Percentiles rank a stretch among this genome's conserved stretches.
Conservation (phyloP, 305 asterid genomes). For the Solanum hybrid region DNA sequence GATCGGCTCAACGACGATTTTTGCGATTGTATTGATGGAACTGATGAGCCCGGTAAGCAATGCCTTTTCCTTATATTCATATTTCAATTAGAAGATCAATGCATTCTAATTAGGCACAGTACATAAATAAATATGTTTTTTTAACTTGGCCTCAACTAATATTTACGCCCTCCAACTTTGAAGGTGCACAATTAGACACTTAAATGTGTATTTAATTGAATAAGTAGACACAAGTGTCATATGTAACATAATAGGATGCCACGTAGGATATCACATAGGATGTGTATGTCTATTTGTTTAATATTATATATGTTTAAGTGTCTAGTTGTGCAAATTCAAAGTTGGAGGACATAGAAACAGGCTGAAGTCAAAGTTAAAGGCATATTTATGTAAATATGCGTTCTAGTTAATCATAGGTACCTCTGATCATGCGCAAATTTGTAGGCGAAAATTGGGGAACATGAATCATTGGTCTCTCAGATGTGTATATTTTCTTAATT, state of each 20-base stretch:
- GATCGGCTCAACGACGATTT: slow-evolving; percentile 73
- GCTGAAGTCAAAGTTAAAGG: no score
- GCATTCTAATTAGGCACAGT: background rate
- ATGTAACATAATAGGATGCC: no score
- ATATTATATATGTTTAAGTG: no score
- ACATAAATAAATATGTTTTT: background rate
- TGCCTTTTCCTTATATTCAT: background rate
- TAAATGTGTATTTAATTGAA: no score
- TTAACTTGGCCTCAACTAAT: background rate
- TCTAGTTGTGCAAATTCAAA: background rate
- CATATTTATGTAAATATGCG: no score
- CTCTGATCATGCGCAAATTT: background rate
- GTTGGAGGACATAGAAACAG: background rate
- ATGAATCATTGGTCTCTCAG: background rate
- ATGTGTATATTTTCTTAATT: background rate
- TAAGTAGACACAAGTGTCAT: no score
- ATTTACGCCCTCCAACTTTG: background rate
- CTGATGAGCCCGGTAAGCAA: slow-evolving; percentile 81
- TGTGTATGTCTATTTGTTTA: background rate
- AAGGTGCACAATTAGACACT: background rate
- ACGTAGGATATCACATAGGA: no score
- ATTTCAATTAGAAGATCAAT: background rate
- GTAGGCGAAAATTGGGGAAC: background rate
- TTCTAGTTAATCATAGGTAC: background rate
- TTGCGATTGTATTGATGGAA: slow-evolving; percentile 84